Evolutionary conservation across 805 yeast genomes (phyloP).

Genomic region (Hanseniaspora thailandica): DNA sequence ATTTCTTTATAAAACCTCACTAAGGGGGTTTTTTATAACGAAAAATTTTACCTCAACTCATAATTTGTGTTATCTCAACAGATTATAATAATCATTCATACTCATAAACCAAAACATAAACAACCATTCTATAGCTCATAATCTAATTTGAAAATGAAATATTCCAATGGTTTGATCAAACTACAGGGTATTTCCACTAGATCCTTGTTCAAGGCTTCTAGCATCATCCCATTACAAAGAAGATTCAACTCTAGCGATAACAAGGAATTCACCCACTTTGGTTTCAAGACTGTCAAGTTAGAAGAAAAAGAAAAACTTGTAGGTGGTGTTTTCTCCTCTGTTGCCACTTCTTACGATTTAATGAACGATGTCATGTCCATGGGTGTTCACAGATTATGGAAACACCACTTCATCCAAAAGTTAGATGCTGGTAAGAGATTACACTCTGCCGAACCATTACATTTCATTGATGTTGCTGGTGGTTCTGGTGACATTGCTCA

Average conservation of each 20-base stretch:
- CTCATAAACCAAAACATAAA: background rate
- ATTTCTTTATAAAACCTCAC: too few relatives aligned
- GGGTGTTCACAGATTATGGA: slow-evolving; percentile 93
- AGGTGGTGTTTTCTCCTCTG: slow-evolving; percentile 82
- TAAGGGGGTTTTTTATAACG: too few relatives aligned
- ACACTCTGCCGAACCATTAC: slow-evolving; percentile 61
- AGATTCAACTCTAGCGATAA: slow-evolving; percentile 4
- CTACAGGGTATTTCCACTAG: background rate
- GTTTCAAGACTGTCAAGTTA: slow-evolving; percentile 68
- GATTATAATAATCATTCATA: too few relatives aligned
- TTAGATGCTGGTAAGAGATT: slow-evolving; percentile 91
- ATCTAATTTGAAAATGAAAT: slow-evolving; percentile 32
- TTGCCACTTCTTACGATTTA: slow-evolving; percentile 84
- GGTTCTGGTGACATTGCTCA: slow-evolving; percentile 98
- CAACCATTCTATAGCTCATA: slow-evolving; percentile 21
- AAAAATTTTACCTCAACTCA: too few relatives aligned
- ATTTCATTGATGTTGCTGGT: slow-evolving; percentile 93
- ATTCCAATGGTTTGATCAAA: background rate
- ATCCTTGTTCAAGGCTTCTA: background rate
- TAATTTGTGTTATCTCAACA: too few relatives aligned
- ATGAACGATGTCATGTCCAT: slow-evolving; percentile 98
- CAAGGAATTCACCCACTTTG: slow-evolving; percentile 74
- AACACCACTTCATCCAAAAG: slow-evolving; percentile 73
- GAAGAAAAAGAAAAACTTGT: slow-evolving; percentile 74
- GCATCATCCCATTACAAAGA: background rate